Conservation (phyloP, 1,139 yeast species). For the Hyphopichia pseudoburtonii region DNA sequence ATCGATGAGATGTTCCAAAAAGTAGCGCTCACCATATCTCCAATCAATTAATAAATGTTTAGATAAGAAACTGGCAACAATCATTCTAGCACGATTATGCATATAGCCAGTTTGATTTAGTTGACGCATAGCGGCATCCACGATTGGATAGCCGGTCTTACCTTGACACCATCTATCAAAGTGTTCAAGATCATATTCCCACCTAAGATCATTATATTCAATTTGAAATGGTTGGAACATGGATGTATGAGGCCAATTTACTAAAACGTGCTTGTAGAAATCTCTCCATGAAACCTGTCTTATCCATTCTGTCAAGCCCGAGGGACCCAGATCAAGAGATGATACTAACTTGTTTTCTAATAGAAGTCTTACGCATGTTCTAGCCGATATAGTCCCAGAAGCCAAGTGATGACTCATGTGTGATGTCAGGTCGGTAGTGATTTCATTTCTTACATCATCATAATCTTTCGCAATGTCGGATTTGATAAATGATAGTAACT, state of each 20-base stretch:
- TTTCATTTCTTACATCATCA: conserved; percentile 24
- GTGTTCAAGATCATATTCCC: conserved; percentile 41
- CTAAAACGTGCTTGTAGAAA: conserved; percentile 49
- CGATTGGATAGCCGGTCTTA: conserved; percentile 53
- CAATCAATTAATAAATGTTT: conserved; percentile 55
- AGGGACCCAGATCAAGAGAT: conserved; percentile 24
- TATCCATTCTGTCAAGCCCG: conserved; percentile 41
- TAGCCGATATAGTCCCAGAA: conserved; percentile 45
- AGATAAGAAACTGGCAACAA: conserved; percentile 50
- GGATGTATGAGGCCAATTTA: conserved; percentile 50
- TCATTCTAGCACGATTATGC: conserved; percentile 55
- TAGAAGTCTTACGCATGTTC: conserved; percentile 33
- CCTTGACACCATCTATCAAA: conserved; percentile 53
- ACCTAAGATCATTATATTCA: conserved; percentile 34
- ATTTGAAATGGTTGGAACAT: conserved; percentile 52
- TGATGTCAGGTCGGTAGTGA: conserved; percentile 34
- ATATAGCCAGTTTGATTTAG: conserved; percentile 50
- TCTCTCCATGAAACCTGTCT: conserved; percentile 61
- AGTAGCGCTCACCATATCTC: conserved; percentile 55
- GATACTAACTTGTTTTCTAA: conserved; percentile 21
- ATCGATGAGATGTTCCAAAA: conserved; percentile 48
- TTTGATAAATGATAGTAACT: conserved; percentile 28
- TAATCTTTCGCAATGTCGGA: conserved; percentile 26
- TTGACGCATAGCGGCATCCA: conserved; percentile 59
- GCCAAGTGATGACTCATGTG: conserved; percentile 47